phyloP scores from a whole-genome alignment of 169 alveolate genomes.

The Plasmodium adleri region DNA sequence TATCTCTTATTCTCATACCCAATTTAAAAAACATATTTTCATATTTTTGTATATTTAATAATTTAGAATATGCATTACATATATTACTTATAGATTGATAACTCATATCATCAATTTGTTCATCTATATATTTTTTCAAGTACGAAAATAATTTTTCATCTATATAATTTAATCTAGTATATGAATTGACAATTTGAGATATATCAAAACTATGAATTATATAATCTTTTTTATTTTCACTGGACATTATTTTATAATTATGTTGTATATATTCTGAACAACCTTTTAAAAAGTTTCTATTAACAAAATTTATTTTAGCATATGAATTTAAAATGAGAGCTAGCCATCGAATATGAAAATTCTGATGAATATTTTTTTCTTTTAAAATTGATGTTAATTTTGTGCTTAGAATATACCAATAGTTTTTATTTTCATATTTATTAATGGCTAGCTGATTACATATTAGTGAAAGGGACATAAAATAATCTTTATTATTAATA shows the following conservation, averaged over 20 bases:
- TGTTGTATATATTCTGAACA: conserved; percentile 3
- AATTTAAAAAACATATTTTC: neutral
- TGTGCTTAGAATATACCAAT: conserved; percentile 29
- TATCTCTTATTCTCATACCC: neutral
- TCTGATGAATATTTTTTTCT: conserved; percentile 10
- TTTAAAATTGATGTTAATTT: conserved; percentile 22
- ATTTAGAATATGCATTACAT: conserved; percentile 57
- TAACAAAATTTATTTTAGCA: conserved; percentile 32
- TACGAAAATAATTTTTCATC: conserved; percentile 18
- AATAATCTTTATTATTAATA: conserved; percentile 35
- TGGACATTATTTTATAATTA: neutral
- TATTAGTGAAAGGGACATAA: conserved; percentile 64
- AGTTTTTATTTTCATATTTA: conserved; percentile 8
- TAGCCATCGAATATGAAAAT: conserved; percentile 35
- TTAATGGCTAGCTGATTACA: conserved; percentile 60
- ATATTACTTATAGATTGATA: conserved; percentile 54
- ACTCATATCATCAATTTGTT: conserved; percentile 35
- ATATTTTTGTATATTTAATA: neutral
- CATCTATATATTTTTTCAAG: conserved; percentile 13
- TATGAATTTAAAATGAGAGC: conserved; percentile 48
- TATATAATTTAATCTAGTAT: conserved; percentile 31
- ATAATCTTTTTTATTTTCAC: neutral
- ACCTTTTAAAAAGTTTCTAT: conserved; percentile 10
- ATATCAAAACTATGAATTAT: conserved; percentile 44
- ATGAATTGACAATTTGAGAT: conserved; percentile 56